phyloP scores from a whole-genome alignment of 345 rosid species.

The Camelina hispida region DNA sequence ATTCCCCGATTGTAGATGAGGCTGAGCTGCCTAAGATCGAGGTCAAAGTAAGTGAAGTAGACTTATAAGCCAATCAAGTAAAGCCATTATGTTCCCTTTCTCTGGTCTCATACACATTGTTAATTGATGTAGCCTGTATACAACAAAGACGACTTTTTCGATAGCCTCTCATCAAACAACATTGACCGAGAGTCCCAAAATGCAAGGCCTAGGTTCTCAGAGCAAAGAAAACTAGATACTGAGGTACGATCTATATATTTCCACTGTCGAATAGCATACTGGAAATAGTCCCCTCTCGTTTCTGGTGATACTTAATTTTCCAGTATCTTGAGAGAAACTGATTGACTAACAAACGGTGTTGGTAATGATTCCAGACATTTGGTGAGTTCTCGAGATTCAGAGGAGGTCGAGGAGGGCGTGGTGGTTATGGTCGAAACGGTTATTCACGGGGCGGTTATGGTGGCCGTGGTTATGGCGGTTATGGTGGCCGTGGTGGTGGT shows the following conservation, averaged over 20 bases:
- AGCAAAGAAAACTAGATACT: conserved; percentile 83
- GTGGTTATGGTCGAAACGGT: conserved; percentile 47
- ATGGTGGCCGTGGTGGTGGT: conserved; percentile 42
- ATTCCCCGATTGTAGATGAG: conserved; percentile 55
- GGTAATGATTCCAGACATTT: conserved; percentile 57
- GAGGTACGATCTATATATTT: conserved; percentile 57
- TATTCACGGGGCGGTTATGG: conserved; percentile 52
- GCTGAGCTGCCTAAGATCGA: conserved; percentile 56
- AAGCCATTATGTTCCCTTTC: neutral
- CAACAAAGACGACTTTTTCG: conserved; percentile 94
- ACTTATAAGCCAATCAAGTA: conserved; percentile 1
- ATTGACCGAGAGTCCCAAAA: conserved; percentile 56
- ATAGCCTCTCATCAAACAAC: conserved; percentile 70
- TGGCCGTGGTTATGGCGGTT: conserved; percentile 39
- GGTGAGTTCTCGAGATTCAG: conserved; percentile 66
- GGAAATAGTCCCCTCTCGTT: neutral
- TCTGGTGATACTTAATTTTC: neutral
- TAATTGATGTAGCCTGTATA: conserved; percentile 65
- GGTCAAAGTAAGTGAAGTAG: conserved; percentile 50
- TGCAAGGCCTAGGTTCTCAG: conserved; percentile 81
- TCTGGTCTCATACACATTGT: conserved; percentile 13
- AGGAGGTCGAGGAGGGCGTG: conserved; percentile 45
- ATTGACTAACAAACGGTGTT: conserved; percentile 19
- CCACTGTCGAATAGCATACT: neutral
- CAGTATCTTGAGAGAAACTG: neutral